These are phyloP conservation scores for Neonectria hederae DNA, from an alignment of 2,329 filamentous ascomycete species.

Conservation along the genomic window DNA sequence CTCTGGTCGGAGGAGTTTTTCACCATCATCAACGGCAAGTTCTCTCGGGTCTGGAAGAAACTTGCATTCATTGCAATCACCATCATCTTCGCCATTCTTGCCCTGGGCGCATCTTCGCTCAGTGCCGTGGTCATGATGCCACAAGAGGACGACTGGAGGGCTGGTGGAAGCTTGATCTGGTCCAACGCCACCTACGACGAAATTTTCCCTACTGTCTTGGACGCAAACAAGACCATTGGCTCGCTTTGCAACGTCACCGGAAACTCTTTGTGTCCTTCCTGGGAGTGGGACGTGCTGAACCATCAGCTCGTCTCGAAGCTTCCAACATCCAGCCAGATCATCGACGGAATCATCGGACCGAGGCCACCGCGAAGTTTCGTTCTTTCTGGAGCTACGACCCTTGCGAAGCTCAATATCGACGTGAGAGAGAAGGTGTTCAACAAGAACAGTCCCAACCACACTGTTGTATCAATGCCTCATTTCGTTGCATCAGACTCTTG, in stretches of 20 bases:
- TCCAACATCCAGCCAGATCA: slow-evolving; percentile 21
- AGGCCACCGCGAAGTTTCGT: slow-evolving; percentile 27
- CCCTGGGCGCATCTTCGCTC: slow-evolving; percentile 31
- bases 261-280: slow-evolving; percentile 31
- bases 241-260: slow-evolving; percentile 21
- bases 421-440: slow-evolving; percentile 30
- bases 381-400: slow-evolving; percentile 21
- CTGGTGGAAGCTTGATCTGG: slow-evolving; percentile 32
- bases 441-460: slow-evolving; percentile 30
- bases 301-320: slow-evolving; percentile 32
- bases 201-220: slow-evolving; percentile 22
- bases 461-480: slow-evolving; percentile 33
- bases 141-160: slow-evolving; percentile 32
- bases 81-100: slow-evolving; percentile 30
- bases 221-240: slow-evolving; percentile 18
- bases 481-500: slow-evolving; percentile 28
- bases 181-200: slow-evolving; percentile 27
- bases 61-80: slow-evolving; percentile 24
- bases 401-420: slow-evolving; percentile 27
- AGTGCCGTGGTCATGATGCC: slow-evolving; percentile 38
- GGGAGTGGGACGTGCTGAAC: slow-evolving; percentile 36
- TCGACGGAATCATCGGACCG: slow-evolving; percentile 25
- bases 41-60: slow-evolving; percentile 34
- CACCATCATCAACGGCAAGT: slow-evolving; percentile 28
- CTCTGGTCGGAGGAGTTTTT: slow-evolving; percentile 36